phyloP scores from a whole-genome alignment of 2,329 filamentous ascomycete species.

The Neopestalotiopsis sp. region DNA sequence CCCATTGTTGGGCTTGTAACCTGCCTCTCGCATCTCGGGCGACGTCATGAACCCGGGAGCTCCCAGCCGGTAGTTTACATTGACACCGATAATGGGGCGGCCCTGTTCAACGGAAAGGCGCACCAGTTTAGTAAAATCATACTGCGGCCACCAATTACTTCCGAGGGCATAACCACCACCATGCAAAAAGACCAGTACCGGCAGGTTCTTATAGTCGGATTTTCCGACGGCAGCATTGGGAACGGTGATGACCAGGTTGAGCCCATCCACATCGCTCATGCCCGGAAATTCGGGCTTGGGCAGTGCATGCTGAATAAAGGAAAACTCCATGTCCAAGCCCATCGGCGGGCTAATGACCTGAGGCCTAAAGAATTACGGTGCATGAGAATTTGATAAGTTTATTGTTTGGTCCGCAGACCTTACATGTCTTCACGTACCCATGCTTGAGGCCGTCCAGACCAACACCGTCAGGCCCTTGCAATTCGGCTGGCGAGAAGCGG shows the following conservation, averaged over 20 bases:
- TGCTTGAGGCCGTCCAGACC: background rate
- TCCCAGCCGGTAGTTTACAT: constrained; percentile 4
- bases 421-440: background rate
- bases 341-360: background rate
- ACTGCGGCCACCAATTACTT: constrained; percentile 3
- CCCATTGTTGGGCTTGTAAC: background rate
- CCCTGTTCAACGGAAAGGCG: background rate
- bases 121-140: background rate
- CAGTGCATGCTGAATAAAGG: background rate
- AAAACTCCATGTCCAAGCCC: background rate
- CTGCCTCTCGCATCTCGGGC: background rate
- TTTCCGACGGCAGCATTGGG: background rate
- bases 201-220: background rate
- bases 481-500: background rate
- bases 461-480: background rate
- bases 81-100: background rate
- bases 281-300: background rate
- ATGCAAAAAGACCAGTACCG: constrained; percentile 3
- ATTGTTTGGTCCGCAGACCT: background rate
- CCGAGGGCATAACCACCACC: background rate
- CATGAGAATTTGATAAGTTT: background rate
- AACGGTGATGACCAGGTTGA: background rate
- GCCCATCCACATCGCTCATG: background rate
- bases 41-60: background rate
- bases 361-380: background rate